phyloP scores from a whole-genome alignment of 805 yeast genomes.

The Candida chilensis region DNA sequence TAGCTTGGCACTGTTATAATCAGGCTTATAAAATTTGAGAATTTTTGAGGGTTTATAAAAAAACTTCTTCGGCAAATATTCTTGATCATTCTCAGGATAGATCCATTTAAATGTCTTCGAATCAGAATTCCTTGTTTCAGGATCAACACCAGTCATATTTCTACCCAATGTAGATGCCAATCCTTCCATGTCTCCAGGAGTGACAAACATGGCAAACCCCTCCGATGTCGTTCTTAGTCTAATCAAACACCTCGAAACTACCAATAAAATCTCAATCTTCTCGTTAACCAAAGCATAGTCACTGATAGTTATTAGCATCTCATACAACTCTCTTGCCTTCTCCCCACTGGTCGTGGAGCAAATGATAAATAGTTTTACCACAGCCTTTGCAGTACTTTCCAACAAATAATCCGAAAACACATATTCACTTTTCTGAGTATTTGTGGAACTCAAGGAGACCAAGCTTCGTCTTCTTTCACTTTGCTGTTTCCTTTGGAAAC shows the following conservation, averaged over 20 bases:
- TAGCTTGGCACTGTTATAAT: neutral
- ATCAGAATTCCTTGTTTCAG: constrained; percentile 1
- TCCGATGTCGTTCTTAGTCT: constrained; percentile 43
- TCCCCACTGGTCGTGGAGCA: constrained; percentile 11
- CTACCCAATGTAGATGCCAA: constrained; percentile 51
- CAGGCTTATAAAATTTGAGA: constrained; percentile 4
- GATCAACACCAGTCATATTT: constrained; percentile 27
- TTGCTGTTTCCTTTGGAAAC: constrained; percentile 4
- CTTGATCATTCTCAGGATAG: constrained; percentile 50
- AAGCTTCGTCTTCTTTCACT: constrained; percentile 15
- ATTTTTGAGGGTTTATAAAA: constrained; percentile 29
- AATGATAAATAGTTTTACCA: constrained; percentile 13
- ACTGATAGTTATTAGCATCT: constrained; percentile 22
- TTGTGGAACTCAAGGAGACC: constrained; percentile 7
- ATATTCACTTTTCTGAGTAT: neutral
- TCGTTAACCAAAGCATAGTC: constrained; percentile 22
- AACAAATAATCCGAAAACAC: constrained; percentile 1
- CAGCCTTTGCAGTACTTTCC: constrained; percentile 5
- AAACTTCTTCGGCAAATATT: constrained; percentile 34
- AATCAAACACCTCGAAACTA: constrained; percentile 40
- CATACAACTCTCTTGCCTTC: constrained; percentile 18
- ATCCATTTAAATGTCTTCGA: constrained; percentile 34
- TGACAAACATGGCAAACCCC: constrained; percentile 34
- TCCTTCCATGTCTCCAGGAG: constrained; percentile 57
- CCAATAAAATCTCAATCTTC: constrained; percentile 28